phyloP scores from a whole-genome alignment of 257 asterid genomes.

The Marsdenia floribunda region DNA sequence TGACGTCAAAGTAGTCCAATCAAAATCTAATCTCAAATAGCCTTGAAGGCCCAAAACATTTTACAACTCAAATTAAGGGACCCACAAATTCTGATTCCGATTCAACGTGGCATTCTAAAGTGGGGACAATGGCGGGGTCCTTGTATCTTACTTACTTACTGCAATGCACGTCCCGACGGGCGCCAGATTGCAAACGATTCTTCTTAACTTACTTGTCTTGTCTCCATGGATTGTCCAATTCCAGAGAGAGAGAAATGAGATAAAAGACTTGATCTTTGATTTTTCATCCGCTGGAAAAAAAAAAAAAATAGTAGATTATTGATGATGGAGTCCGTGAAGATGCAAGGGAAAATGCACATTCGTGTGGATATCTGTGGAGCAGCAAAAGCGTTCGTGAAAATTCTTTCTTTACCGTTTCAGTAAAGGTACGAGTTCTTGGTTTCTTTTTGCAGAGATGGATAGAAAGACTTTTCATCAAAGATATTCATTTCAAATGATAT shows the following conservation, averaged over 20 bases:
- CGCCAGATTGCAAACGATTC: background rate
- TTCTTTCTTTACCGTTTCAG: background rate
- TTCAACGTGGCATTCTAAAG: background rate
- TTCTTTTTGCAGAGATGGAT: background rate
- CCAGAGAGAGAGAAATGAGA: background rate
- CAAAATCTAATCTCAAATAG: background rate
- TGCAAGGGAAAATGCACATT: background rate
- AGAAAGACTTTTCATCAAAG: background rate
- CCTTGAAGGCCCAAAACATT: background rate
- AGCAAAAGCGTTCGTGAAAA: background rate
- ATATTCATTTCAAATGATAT: background rate
- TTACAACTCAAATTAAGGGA: background rate
- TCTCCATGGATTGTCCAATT: background rate
- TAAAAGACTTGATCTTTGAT: background rate
- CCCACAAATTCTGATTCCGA: background rate
- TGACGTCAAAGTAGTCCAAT: no score
- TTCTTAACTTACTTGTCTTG: background rate
- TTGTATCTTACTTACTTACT: conserved; percentile 6
- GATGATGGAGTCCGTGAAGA: background rate
- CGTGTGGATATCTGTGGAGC: background rate
- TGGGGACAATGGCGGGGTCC: background rate
- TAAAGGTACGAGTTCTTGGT: background rate
- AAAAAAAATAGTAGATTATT: no score
- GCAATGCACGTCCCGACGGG: conserved; percentile 40
- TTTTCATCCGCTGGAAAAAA: background rate